Evolutionary conservation across 495 filamentous ascomycete genomes (phyloP), one percentile per base, ranked within the genome.

Genomic region (Aspergillus indologenus): DNA sequence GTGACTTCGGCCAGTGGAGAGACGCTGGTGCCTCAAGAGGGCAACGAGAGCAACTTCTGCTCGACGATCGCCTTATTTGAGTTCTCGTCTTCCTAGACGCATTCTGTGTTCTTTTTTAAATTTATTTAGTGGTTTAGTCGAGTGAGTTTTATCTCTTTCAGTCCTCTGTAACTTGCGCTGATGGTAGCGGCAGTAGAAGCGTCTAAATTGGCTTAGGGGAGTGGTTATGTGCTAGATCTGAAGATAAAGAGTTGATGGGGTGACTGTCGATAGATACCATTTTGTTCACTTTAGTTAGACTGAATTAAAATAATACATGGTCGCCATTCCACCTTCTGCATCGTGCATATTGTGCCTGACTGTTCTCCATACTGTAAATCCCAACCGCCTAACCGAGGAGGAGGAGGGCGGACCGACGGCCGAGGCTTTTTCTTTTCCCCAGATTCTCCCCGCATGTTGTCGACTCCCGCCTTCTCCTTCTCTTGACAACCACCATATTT

Each of bases 31-130:
- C 75, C 79, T 7, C 78, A 90, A 66, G 74, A 66, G 42, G 85
- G 88, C 45, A 92, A 92, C 69, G 69, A 74, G 59, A 87, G 86
- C 66, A 88, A 79, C 54, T 93, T 87, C 67, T 91, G 90, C 69
- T 88, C 88, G 20, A 91, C 89, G 2, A 79, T 92, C 62, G 89
- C 85, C 12, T 61, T 83, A 15, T 89, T 88, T 63, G 71, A 81
- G 65, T 57, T 61, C 60, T 68, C 52, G 21, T 24, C 23, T 45
- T 31, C 64, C 6, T 50, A 29, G 29, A 24, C n/a, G n/a, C n/a
- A n/a, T n/a, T n/a, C n/a, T n/a, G n/a, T n/a, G 47, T 50, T 18
- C 21, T 23, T 2, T 49, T 24, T 40, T 40, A 6, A 40, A 2
- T 40, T 14, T 40, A 45, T 53, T 58, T 26, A 24, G 26, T 26